Percentiles rank a stretch among this genome's conserved stretches.
Evolutionary conservation across 257 asterid species (phyloP).

Genomic region (Solanum chmielewskii): DNA sequence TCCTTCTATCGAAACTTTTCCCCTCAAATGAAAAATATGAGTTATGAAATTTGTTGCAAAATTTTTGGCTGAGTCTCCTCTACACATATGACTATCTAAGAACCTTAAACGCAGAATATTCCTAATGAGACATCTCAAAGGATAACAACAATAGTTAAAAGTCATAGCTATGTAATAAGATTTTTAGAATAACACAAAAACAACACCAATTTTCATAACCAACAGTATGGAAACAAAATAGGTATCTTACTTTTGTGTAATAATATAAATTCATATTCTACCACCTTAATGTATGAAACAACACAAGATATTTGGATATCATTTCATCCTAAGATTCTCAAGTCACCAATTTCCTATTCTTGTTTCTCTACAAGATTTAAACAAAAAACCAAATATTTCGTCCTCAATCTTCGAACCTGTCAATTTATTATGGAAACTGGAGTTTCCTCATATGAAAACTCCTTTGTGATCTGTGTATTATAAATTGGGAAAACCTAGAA

Average conservation of each 20-base stretch:
- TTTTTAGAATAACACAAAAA: background rate
- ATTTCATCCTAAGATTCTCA: background rate
- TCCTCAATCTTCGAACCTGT: background rate
- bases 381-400: too few relatives aligned
- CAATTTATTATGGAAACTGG: background rate
- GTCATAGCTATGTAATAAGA: background rate
- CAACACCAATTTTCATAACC: background rate
- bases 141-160: background rate
- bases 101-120: background rate
- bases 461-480: background rate
- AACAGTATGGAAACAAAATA: background rate
- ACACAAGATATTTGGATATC: background rate
- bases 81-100: too few relatives aligned
- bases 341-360: background rate
- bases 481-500: background rate
- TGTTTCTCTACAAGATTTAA: too few relatives aligned
- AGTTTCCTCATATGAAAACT: background rate
- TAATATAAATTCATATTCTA: too few relatives aligned
- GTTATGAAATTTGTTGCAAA: background rate
- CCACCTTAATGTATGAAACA: background rate
- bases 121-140: background rate
- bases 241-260: background rate
- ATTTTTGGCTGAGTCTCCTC: background rate
- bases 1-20: too few relatives aligned
- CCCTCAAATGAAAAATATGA: background rate